Conservation (phyloP, 441 rosid genomes). For the Pelargonium cotyledonis region DNA sequence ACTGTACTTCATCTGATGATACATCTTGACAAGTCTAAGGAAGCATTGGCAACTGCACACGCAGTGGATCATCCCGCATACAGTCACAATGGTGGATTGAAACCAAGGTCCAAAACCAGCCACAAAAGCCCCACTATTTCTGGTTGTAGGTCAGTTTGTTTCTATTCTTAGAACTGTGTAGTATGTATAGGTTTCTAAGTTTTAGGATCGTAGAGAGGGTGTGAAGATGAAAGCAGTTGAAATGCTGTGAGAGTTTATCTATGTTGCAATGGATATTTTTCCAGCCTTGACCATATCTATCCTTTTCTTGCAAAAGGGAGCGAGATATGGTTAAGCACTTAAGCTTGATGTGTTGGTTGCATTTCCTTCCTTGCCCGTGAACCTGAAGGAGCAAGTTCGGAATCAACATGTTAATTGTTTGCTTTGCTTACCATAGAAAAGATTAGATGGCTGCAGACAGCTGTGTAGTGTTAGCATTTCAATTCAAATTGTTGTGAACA, state of each 20-base stretch:
- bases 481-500: background rate
- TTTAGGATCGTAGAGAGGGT: conserved; percentile 2
- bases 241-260: conserved; percentile 11
- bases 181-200: conserved; percentile 10
- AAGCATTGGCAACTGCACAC: conserved; percentile 5
- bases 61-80: conserved; percentile 8
- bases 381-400: background rate
- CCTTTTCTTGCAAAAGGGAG: background rate
- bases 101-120: conserved; percentile 11
- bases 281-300: background rate
- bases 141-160: conserved; percentile 14
- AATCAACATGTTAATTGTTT: conserved; percentile 2
- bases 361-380: background rate
- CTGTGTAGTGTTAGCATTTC: background rate
- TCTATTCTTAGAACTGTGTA: conserved; percentile 1
- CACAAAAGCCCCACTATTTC: background rate
- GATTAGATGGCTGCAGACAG: background rate
- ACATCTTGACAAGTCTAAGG: conserved; percentile 28
- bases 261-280: background rate
- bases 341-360: conserved; percentile 4
- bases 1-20: conserved; percentile 37
- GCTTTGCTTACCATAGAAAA: conserved; percentile 3
- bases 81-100: conserved; percentile 10
- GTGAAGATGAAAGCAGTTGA: conserved; percentile 3
- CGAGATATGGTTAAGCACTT: background rate